A percentile compares a stretch with the other conserved stretches of the same genome.
Conservation (phyloP, 495 filamentous ascomycete species). For the Aspergillus ellipticus region DNA sequence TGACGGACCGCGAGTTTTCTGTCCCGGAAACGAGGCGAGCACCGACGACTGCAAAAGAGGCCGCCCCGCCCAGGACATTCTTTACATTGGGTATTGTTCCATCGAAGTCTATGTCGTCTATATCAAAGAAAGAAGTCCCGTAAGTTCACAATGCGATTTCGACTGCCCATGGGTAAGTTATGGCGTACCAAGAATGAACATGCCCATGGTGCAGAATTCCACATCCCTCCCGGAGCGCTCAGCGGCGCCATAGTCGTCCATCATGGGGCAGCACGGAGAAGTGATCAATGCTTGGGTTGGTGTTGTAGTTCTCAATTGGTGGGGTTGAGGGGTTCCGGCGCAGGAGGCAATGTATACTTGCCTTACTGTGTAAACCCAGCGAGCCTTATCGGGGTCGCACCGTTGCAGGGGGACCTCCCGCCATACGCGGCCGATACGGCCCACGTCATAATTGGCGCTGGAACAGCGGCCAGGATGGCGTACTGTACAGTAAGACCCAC, state of each 20-base stretch:
- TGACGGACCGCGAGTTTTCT: slow-evolving; percentile 52
- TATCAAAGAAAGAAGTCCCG: slow-evolving; percentile 9
- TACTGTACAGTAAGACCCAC: slow-evolving; percentile 22
- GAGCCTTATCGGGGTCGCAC: slow-evolving; percentile 4
- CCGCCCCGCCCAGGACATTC: slow-evolving; percentile 81
- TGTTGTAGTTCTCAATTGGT: neutral
- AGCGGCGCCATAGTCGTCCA: neutral
- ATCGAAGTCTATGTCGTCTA: slow-evolving; percentile 88
- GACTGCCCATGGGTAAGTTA: neutral
- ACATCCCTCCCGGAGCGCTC: slow-evolving; percentile 30
- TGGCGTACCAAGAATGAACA: slow-evolving; percentile 87
- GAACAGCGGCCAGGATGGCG: neutral
- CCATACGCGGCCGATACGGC: slow-evolving; percentile 13
- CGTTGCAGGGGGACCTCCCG: neutral
- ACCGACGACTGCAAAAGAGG: slow-evolving; percentile 79
- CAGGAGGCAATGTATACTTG: too few species aligned
- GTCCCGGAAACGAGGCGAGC: slow-evolving; percentile 75
- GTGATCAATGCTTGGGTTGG: too few species aligned
- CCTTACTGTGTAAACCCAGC: neutral
- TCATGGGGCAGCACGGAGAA: slow-evolving; percentile 15
- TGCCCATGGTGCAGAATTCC: slow-evolving; percentile 85
- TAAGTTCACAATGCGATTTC: slow-evolving; percentile 19
- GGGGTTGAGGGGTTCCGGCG: neutral
- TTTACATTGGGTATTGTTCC: slow-evolving; percentile 51
- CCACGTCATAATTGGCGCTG: slow-evolving; percentile 12